phyloP scores from a whole-genome alignment of 768 basidiomycete genomes.

The Clitopilus hobsonii region DNA sequence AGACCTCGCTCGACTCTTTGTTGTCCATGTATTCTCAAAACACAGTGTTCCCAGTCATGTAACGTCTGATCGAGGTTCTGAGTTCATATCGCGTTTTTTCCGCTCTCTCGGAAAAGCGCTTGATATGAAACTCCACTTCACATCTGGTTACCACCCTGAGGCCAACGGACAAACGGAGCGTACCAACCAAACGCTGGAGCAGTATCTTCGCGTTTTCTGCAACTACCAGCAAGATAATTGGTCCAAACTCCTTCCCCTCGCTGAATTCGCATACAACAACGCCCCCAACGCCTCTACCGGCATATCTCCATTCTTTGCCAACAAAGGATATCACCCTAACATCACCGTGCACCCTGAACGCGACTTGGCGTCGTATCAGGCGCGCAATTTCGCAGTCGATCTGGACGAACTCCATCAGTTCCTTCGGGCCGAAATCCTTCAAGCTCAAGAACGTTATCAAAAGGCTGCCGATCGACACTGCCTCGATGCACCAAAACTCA shows the following conservation, averaged over 20 bases:
- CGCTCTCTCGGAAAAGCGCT: constrained; percentile 7
- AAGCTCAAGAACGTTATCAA: background rate
- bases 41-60: constrained; percentile 14
- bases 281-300: constrained; percentile 19
- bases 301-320: constrained; percentile 24
- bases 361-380: constrained; percentile 3
- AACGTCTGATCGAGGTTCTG: constrained; percentile 13
- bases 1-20: background rate
- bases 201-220: constrained; percentile 14
- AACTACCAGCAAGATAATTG: constrained; percentile 24
- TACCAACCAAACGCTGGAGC: constrained; percentile 11
- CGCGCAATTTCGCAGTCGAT: constrained; percentile 5
- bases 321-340: constrained; percentile 24
- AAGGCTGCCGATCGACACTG: background rate
- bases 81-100: constrained; percentile 17
- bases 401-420: background rate
- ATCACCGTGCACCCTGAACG: constrained; percentile 13
- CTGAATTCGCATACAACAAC: constrained; percentile 28
- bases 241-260: constrained; percentile 16
- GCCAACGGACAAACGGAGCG: constrained; percentile 16
- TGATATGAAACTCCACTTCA: constrained; percentile 10
- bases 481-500: background rate
- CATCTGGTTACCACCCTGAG: constrained; percentile 18
- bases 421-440: background rate
- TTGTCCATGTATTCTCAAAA: constrained; percentile 14